phyloP scores from a whole-genome alignment of 2,329 filamentous ascomycete species.

The Cladosporium sp. region DNA sequence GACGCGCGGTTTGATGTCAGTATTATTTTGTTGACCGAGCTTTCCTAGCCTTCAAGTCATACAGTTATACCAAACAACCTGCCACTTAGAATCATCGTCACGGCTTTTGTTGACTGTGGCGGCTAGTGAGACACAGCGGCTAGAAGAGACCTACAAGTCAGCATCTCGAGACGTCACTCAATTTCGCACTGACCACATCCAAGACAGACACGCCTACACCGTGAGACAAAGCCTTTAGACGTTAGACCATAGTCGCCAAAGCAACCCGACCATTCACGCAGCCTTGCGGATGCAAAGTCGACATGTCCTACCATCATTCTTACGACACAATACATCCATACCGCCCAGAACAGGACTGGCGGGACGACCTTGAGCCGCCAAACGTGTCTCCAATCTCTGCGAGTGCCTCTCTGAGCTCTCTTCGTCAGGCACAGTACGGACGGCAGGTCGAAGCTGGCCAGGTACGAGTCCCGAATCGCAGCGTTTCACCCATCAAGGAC shows the following conservation, averaged over 20 bases:
- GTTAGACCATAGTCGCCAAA: constrained; percentile 6
- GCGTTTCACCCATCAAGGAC: constrained; percentile 15
- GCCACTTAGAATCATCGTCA: background rate
- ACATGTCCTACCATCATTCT: constrained; percentile 11
- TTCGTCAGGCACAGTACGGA: constrained; percentile 9
- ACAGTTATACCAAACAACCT: background rate
- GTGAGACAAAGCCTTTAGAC: constrained; percentile 5
- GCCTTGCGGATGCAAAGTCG: background rate
- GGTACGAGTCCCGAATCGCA: constrained; percentile 7
- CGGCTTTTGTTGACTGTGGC: background rate
- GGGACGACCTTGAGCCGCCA: background rate
- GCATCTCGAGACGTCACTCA: background rate
- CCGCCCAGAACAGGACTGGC: constrained; percentile 6
- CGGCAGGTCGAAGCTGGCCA: constrained; percentile 8
- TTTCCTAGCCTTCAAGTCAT: background rate
- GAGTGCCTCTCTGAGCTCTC: constrained; percentile 7
- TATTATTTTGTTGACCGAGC: background rate
- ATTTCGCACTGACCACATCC: background rate
- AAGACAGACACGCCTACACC: background rate
- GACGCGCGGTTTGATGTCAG: background rate
- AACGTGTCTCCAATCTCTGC: constrained; percentile 9
- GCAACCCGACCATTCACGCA: background rate
- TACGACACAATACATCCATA: constrained; percentile 1
- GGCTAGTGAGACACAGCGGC: constrained; percentile 1
- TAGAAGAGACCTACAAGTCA: background rate